A percentile compares a stretch with the other conserved stretches of the same genome.
Conservation (phyloP, 179 eudicot species). For the Sideroxylon spinosum region DNA sequence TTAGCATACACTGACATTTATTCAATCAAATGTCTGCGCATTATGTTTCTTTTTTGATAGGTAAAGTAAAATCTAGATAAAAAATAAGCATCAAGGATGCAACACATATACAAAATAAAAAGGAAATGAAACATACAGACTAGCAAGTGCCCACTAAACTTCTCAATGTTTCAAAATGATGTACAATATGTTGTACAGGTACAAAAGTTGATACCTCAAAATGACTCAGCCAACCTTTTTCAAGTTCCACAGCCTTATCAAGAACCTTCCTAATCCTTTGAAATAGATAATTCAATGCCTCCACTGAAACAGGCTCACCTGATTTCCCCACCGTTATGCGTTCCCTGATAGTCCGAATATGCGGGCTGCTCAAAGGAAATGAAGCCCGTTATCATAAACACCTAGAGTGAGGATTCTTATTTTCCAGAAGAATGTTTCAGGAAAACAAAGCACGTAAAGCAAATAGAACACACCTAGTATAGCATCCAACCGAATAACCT, state of each 20-base stretch:
- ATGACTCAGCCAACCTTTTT: constrained; percentile 68
- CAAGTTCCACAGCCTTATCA: constrained; percentile 65
- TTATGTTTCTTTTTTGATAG: not conserved
- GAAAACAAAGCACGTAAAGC: not conserved
- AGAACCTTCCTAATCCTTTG: constrained; percentile 45
- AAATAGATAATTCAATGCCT: constrained; percentile 43
- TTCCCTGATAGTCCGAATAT: constrained; percentile 78
- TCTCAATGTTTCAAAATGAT: too few species aligned
- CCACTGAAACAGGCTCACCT: constrained; percentile 62
- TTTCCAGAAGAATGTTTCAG: constrained; percentile 1
- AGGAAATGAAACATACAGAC: too few species aligned
- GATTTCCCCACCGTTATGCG: constrained; percentile 66
- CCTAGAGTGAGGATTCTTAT: not conserved
- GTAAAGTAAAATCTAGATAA: too few species aligned
- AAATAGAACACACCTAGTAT: constrained; percentile 53
- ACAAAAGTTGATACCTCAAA: constrained; percentile 64
- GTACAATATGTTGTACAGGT: not conserved
- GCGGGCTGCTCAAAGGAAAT: constrained; percentile 69
- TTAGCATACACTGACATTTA: not conserved
- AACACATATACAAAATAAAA: too few species aligned
- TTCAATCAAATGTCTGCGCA: not conserved
- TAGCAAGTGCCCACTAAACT: too few species aligned
- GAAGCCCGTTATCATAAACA: constrained; percentile 24
- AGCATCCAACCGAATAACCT: constrained; percentile 93
- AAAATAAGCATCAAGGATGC: too few species aligned